Evolutionary conservation across 2,329 filamentous ascomycete genomes (phyloP).

Genomic region (Penicillium vulpinum): DNA sequence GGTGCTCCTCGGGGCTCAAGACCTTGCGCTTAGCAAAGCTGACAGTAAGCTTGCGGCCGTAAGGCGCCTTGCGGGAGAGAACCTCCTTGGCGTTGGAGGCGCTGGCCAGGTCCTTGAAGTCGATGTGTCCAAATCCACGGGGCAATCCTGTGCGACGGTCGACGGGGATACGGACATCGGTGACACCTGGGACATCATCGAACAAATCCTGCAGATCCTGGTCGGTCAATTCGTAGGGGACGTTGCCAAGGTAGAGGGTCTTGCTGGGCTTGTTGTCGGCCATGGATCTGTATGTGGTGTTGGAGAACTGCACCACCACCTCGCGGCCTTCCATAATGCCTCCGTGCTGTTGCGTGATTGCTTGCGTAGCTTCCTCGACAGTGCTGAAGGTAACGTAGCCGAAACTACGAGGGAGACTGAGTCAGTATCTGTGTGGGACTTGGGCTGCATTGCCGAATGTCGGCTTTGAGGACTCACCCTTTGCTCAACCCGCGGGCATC

Average conservation of each 20-base stretch:
- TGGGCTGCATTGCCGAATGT: neutral
- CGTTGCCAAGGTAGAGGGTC: constrained; percentile 80
- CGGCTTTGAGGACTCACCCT: constrained; percentile 54
- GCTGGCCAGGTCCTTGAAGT: constrained; percentile 69
- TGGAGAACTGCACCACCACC: constrained; percentile 62
- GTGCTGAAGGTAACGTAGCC: constrained; percentile 64
- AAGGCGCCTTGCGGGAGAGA: constrained; percentile 60
- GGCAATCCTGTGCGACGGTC: constrained; percentile 78
- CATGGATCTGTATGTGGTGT: constrained; percentile 13
- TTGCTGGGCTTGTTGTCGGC: constrained; percentile 51
- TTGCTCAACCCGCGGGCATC: constrained; percentile 66
- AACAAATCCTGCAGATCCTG: constrained; percentile 78
- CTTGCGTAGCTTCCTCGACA: constrained; percentile 54
- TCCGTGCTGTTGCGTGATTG: constrained; percentile 60
- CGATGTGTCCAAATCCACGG: constrained; percentile 79
- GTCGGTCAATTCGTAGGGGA: constrained; percentile 83
- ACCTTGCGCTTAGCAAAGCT: constrained; percentile 56
- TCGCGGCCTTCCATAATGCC: constrained; percentile 64
- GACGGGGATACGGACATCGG: constrained; percentile 77
- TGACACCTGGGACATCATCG: constrained; percentile 66
- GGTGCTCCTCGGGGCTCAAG: neutral
- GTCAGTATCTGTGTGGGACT: neutral
- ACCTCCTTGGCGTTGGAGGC: constrained; percentile 61
- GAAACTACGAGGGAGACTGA: constrained; percentile 51
- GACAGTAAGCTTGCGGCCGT: constrained; percentile 64